Evolutionary conservation across 176 grass and related monocot species (phyloP).

Genomic region (Juncus effusus): DNA sequence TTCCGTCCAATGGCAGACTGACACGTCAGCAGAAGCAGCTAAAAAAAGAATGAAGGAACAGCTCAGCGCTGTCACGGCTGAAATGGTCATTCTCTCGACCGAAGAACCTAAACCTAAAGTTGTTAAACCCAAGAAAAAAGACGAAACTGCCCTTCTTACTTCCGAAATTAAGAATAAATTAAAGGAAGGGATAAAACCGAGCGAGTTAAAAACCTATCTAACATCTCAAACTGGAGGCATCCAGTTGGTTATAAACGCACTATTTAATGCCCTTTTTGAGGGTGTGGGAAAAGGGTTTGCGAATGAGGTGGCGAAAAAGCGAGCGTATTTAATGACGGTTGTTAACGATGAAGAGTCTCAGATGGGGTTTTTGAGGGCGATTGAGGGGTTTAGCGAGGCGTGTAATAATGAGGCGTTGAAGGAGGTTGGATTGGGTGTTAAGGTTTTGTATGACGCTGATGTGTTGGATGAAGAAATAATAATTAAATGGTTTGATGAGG

Average conservation of each 20-base stretch:
- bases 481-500: conserved; percentile 49
- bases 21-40: conserved; percentile 65
- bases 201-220: conserved; percentile 43
- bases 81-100: conserved; percentile 75
- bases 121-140: conserved; percentile 9
- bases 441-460: conserved; percentile 62
- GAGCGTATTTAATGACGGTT: conserved; percentile 41
- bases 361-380: conserved; percentile 38
- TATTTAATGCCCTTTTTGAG: conserved; percentile 60
- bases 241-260: conserved; percentile 56
- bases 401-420: conserved; percentile 55
- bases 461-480: conserved; percentile 73
- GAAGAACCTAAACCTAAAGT: conserved; percentile 29
- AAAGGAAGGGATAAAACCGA: conserved; percentile 34
- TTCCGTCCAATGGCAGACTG: conserved; percentile 74
- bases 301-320: conserved; percentile 68
- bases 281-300: conserved; percentile 62
- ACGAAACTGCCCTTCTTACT: conserved; percentile 15
- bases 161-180: conserved; percentile 45
- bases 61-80: conserved; percentile 73
- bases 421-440: conserved; percentile 59
- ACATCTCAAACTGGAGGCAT: conserved; percentile 23
- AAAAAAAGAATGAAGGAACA: conserved; percentile 76
- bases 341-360: conserved; percentile 42
- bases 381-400: conserved; percentile 43